Evolutionary conservation across 2,329 filamentous ascomycete genomes (phyloP).

Genomic region (Fonsecaea pedrosoi): DNA sequence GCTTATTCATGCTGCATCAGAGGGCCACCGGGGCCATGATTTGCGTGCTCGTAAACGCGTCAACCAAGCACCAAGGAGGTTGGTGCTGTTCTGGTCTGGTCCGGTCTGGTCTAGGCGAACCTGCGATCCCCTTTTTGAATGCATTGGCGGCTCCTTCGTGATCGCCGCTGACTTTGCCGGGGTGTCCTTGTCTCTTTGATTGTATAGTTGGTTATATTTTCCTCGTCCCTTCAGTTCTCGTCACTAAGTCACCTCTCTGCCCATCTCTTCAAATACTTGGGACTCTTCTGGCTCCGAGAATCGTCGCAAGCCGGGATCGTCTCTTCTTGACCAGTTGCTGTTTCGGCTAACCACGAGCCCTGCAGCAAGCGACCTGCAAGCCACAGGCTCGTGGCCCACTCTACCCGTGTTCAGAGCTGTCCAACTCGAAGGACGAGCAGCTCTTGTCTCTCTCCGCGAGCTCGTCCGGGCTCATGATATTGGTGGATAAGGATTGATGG

Average conservation of each 20-base stretch:
- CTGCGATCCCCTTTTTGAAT: neutral
- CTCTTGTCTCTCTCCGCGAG: conserved; percentile 10
- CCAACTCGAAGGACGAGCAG: conserved; percentile 5
- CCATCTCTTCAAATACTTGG: neutral
- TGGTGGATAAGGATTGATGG: conserved; percentile 26
- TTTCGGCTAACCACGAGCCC: conserved; percentile 18
- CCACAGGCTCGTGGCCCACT: conserved; percentile 23
- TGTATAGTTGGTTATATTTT: neutral
- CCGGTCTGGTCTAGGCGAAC: neutral
- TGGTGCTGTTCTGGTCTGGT: neutral
- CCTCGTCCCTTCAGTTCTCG: neutral
- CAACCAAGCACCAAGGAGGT: neutral
- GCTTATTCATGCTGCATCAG: conserved; percentile 16
- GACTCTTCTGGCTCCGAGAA: neutral
- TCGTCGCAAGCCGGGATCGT: neutral
- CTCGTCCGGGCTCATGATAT: conserved; percentile 16
- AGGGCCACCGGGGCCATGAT: neutral
- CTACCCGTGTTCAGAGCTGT: conserved; percentile 21
- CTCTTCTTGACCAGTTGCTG: conserved; percentile 20
- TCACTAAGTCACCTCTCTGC: neutral
- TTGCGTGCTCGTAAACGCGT: conserved; percentile 15
- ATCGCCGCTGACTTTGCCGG: neutral
- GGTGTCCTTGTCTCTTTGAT: neutral
- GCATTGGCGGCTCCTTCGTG: neutral
- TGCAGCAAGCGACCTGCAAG: conserved; percentile 34